Evolutionary conservation across 202 grass and related monocot genomes (phyloP).

Genomic region (Panicum virgatum): DNA sequence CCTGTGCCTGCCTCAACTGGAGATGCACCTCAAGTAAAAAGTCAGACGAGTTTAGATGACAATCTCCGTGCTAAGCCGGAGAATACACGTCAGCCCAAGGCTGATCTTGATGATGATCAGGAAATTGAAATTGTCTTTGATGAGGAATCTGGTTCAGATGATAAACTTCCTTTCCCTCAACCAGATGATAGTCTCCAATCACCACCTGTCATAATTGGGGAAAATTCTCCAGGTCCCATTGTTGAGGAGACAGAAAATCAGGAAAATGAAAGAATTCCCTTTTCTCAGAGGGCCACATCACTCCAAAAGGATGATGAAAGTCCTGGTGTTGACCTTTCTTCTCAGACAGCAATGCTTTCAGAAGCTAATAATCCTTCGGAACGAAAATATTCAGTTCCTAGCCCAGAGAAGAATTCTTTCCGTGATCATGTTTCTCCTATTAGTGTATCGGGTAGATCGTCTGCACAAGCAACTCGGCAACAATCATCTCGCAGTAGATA

Average conservation of each 20-base stretch:
- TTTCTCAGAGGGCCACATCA: conserved; percentile 35
- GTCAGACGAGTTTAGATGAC: conserved; percentile 50
- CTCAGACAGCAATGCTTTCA: conserved; percentile 30
- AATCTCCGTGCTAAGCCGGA: conserved; percentile 57
- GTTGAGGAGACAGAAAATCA: conserved; percentile 59
- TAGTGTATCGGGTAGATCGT: conserved; percentile 31
- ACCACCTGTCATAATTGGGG: conserved; percentile 73
- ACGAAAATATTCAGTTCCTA: conserved; percentile 33
- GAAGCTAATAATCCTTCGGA: conserved; percentile 52
- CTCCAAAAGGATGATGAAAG: conserved; percentile 41
- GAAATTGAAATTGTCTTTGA: conserved; percentile 94
- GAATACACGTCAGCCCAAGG: conserved; percentile 56
- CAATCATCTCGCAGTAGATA: conserved; percentile 45
- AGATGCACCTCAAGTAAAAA: conserved; percentile 66
- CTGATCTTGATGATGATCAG: conserved; percentile 87
- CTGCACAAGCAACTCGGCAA: conserved; percentile 38
- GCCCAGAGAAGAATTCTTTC: conserved; percentile 45
- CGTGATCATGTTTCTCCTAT: conserved; percentile 43
- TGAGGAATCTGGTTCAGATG: conserved; percentile 89
- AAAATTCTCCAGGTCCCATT: conserved; percentile 79
- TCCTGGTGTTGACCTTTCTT: conserved; percentile 34
- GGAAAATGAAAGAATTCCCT: conserved; percentile 49
- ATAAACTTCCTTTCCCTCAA: conserved; percentile 89
- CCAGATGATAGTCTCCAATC: conserved; percentile 79
- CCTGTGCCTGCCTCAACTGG: conserved; percentile 47